A percentile compares a stretch with the other conserved stretches of the same genome.
Evolutionary conservation across 306 rosid species (phyloP).

Genomic region (Sicyos edulis): DNA sequence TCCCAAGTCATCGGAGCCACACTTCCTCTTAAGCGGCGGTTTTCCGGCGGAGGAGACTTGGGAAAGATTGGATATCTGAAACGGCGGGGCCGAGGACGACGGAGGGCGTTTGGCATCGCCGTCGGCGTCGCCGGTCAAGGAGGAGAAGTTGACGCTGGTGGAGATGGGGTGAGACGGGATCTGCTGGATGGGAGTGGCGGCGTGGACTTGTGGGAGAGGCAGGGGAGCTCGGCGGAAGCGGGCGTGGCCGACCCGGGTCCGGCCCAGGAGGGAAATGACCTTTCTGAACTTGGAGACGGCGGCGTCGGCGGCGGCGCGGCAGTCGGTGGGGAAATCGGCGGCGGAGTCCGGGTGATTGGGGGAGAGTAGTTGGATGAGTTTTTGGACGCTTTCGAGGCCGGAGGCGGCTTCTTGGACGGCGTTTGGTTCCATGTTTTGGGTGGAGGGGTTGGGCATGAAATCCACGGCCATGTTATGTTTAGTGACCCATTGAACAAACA

Average conservation of each 20-base stretch:
- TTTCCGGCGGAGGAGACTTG: conserved; percentile 58
- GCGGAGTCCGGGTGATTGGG: no score
- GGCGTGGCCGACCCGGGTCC: no score
- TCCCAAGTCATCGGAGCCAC: conserved; percentile 59
- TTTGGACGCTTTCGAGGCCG: conserved; percentile 62
- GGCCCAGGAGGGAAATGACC: no score
- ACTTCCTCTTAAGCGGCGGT: conserved; percentile 77
- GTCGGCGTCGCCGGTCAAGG: conserved; percentile 71
- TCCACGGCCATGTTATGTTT: conserved; percentile 76
- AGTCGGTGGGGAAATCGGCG: conserved; percentile 21
- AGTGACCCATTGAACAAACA: conserved; percentile 19
- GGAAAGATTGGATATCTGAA: conserved; percentile 60
- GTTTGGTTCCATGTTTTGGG: conserved; percentile 34
- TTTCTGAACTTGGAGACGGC: no score
- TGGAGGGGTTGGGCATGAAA: conserved; percentile 30
- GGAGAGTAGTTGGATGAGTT: conserved; percentile 43
- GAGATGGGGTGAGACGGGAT: conserved; percentile 25
- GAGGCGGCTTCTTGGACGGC: conserved; percentile 79
- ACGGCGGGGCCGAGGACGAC: conserved; percentile 47
- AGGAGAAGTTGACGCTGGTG: conserved; percentile 57
- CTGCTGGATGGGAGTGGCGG: no score
- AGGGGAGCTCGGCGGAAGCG: no score
- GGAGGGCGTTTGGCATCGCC: conserved; percentile 46
- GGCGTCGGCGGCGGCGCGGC: conserved; percentile 55
- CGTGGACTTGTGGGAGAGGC: no score